These are phyloP conservation scores for Albifimbria verrucaria DNA, from an alignment of 2,329 filamentous ascomycete genomes.

Conservation along the genomic window DNA sequence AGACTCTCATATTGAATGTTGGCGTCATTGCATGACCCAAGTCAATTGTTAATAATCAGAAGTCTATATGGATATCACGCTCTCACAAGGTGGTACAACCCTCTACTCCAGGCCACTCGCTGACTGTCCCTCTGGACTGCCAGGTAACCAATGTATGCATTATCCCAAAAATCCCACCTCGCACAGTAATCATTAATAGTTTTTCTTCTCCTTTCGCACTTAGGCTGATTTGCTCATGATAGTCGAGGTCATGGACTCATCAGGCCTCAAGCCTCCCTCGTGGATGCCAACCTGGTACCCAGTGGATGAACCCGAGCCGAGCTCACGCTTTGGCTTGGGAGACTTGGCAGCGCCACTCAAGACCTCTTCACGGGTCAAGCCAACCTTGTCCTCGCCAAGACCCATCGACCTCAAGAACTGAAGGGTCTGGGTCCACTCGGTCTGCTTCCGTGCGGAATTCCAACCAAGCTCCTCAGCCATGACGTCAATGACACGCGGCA, in stretches of 20 bases:
- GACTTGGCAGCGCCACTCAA: neutral
- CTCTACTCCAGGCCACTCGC: neutral
- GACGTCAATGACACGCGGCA: slow-evolving; percentile 68
- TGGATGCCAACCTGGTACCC: neutral
- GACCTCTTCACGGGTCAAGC: slow-evolving; percentile 17
- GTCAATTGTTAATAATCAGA: too few relatives aligned
- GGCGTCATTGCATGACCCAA: too few relatives aligned
- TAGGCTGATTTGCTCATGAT: slow-evolving; percentile 1
- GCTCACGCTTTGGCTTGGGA: neutral
- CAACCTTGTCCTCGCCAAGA: slow-evolving; percentile 24
- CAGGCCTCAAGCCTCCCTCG: neutral
- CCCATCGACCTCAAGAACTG: slow-evolving; percentile 44
- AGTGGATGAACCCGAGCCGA: neutral
- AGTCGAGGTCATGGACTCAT: neutral
- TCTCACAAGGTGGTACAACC: neutral
- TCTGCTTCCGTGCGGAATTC: slow-evolving; percentile 55
- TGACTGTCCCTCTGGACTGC: neutral
- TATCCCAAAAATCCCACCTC: neutral
- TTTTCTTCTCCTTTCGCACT: neutral
- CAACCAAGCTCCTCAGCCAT: slow-evolving; percentile 69
- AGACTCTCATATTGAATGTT: too few relatives aligned
- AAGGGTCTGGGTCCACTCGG: slow-evolving; percentile 51
- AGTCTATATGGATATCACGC: neutral
- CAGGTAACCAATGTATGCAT: neutral
- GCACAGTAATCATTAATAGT: neutral